A percentile compares a stretch with the other conserved stretches of the same genome.
Conservation (phyloP, 1,284 basidiomycete species). For the Tausonia pullulans region DNA sequence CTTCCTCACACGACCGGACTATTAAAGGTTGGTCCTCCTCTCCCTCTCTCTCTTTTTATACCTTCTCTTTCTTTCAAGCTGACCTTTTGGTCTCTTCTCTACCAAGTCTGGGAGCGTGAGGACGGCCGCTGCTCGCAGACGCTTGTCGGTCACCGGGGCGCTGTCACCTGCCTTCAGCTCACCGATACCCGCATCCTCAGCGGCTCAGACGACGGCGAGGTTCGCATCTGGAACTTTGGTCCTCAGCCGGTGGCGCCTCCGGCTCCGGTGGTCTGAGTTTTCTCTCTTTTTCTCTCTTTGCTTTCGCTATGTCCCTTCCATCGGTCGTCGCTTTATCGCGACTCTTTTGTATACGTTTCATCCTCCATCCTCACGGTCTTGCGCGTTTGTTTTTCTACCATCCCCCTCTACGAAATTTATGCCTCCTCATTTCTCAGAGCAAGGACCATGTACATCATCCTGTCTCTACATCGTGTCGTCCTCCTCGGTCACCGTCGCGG, state of each 20-base stretch:
- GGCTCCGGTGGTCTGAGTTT: too few relatives aligned
- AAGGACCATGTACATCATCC: too few relatives aligned
- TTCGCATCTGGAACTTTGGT: constrained; percentile 28
- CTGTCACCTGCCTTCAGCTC: constrained; percentile 80
- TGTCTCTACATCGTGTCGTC: background rate
- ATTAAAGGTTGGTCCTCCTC: constrained; percentile 53
- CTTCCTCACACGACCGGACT: constrained; percentile 82
- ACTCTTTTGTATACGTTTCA: too few relatives aligned
- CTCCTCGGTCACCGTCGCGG: background rate
- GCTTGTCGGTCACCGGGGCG: constrained; percentile 84
- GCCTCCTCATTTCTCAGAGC: too few relatives aligned
- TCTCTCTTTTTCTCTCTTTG: too few relatives aligned
- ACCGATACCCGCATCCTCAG: constrained; percentile 94
- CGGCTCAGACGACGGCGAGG: constrained; percentile 77
- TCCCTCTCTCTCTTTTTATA: constrained; percentile 1
- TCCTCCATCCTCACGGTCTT: too few relatives aligned
- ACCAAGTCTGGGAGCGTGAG: constrained; percentile 78
- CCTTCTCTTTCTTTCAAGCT: background rate
- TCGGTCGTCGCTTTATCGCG: too few relatives aligned
- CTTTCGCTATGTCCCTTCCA: too few relatives aligned
- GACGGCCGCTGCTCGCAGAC: constrained; percentile 80
- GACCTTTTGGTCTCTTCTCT: constrained; percentile 21
- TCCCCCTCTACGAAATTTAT: too few relatives aligned
- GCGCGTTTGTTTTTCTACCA: too few relatives aligned
- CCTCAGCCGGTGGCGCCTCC: too few relatives aligned